Percentiles rank a stretch among this genome's conserved stretches.
These are phyloP conservation scores for Styphnolobium japonicum DNA, from an alignment of 306 rosid species.

Conservation along the genomic window DNA sequence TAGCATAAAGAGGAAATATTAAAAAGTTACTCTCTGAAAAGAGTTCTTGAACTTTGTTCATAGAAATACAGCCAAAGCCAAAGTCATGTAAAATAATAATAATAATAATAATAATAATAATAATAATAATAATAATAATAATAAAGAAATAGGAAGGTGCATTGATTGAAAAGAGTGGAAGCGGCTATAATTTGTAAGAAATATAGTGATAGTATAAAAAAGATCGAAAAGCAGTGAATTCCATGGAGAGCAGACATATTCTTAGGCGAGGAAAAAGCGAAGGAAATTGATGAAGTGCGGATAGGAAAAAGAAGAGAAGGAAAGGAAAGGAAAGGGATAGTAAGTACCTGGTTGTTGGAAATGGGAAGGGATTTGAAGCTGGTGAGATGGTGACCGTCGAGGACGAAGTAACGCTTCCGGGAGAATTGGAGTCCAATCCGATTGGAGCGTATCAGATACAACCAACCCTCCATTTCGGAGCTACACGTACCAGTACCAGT, in stretches of 20 bases:
- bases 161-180: too few species aligned
- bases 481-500: neutral
- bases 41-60: neutral
- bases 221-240: too few species aligned
- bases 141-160: too few species aligned
- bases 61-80: neutral
- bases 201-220: too few species aligned
- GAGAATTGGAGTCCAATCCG: conserved; percentile 75
- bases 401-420: conserved; percentile 72
- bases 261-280: neutral
- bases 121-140: too few species aligned
- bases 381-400: conserved; percentile 57
- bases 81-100: too few species aligned
- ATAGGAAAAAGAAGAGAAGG: too few species aligned
- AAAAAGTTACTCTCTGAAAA: neutral
- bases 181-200: too few species aligned
- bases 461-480: conserved; percentile 75
- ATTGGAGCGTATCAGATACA: conserved; percentile 67
- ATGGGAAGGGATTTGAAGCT: conserved; percentile 71
- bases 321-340: neutral
- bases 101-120: too few species aligned
- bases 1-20: neutral
- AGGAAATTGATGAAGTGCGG: neutral
- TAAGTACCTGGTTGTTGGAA: conserved; percentile 49
- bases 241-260: too few species aligned